A percentile compares a stretch with the other conserved stretches of the same genome.
These are phyloP conservation scores for Cyclotella atomus DNA, from an alignment of 108 stramenopile species.

Conservation along the genomic window DNA sequence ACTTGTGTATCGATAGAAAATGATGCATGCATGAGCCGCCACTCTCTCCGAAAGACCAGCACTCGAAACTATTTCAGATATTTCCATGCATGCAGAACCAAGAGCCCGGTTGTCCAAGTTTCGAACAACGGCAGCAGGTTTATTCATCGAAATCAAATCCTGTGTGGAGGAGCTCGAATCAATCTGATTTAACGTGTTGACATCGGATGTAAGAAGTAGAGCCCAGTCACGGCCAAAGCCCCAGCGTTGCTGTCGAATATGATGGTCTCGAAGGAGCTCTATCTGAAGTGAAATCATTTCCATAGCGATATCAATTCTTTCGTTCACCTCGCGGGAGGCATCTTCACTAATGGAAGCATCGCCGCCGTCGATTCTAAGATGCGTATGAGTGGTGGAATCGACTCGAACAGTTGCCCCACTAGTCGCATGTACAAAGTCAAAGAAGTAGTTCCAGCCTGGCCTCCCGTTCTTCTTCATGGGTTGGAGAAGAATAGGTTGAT, in stretches of 20 bases:
- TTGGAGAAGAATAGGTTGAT: conserved; percentile 60
- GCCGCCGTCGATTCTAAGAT: conserved; percentile 75
- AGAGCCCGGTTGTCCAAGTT: conserved; percentile 58
- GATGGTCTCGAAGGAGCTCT: conserved; percentile 77
- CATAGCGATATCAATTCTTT: conserved; percentile 68
- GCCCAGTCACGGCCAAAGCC: conserved; percentile 89
- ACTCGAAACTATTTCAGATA: conserved; percentile 67
- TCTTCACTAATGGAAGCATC: conserved; percentile 21
- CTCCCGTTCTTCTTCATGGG: conserved; percentile 40
- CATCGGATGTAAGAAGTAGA: conserved; percentile 43
- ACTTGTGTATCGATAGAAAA: conserved; percentile 80
- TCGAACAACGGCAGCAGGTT: conserved; percentile 14
- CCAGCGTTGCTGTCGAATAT: conserved; percentile 76
- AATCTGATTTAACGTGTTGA: conserved; percentile 5
- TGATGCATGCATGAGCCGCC: conserved; percentile 73
- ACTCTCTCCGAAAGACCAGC: conserved; percentile 52
- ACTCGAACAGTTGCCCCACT: conserved; percentile 61
- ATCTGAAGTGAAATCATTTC: conserved; percentile 81
- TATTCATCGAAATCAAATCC: conserved; percentile 21
- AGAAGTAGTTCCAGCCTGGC: conserved; percentile 54
- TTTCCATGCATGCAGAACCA: conserved; percentile 68
- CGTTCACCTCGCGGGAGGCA: conserved; percentile 29
- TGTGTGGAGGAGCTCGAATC: conserved; percentile 24
- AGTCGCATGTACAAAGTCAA: conserved; percentile 69
- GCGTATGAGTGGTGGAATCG: conserved; percentile 75